Percentiles rank a stretch among this genome's conserved stretches.
These are phyloP conservation scores for Erysimum cheiranthoides DNA, from an alignment of 345 rosid species.

Conservation along the genomic window DNA sequence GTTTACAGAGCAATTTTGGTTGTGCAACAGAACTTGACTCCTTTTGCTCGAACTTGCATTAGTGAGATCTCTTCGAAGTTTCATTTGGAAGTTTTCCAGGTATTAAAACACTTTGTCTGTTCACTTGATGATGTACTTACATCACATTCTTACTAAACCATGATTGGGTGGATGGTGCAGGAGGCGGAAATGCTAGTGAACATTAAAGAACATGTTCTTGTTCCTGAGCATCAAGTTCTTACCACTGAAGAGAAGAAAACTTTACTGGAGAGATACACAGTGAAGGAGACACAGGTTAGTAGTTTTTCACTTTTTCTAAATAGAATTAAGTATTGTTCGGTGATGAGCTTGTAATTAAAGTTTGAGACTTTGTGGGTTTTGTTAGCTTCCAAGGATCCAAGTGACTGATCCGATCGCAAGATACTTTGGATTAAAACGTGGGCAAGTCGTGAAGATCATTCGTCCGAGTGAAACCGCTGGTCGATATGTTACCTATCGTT, in stretches of 20 bases:
- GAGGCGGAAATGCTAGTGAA: conserved; percentile 78
- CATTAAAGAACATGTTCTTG: conserved; percentile 78
- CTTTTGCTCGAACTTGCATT: conserved; percentile 81
- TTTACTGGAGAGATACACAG: conserved; percentile 73
- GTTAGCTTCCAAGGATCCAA: conserved; percentile 70
- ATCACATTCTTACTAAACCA: neutral
- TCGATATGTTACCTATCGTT: conserved; percentile 69
- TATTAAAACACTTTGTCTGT: conserved; percentile 10
- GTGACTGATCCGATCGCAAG: conserved; percentile 69
- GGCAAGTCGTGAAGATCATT: conserved; percentile 76
- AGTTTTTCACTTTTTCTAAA: neutral
- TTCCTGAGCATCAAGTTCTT: conserved; percentile 82
- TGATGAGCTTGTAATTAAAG: neutral
- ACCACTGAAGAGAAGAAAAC: conserved; percentile 78
- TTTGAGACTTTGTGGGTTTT: conserved; percentile 16
- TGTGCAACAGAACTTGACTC: conserved; percentile 82
- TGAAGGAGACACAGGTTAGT: conserved; percentile 83
- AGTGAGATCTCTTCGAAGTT: conserved; percentile 71
- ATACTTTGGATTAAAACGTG: conserved; percentile 72
- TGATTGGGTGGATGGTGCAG: conserved; percentile 43
- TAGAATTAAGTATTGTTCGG: neutral
- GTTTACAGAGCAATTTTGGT: conserved; percentile 80
- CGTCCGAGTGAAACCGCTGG: conserved; percentile 80
- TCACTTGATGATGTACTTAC: neutral
- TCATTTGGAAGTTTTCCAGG: conserved; percentile 92